Evolutionary conservation across 1,284 basidiomycete species (phyloP), one percentile per base, ranked within the genome.

Genomic region (Pseudozyma hubeiensis): DNA sequence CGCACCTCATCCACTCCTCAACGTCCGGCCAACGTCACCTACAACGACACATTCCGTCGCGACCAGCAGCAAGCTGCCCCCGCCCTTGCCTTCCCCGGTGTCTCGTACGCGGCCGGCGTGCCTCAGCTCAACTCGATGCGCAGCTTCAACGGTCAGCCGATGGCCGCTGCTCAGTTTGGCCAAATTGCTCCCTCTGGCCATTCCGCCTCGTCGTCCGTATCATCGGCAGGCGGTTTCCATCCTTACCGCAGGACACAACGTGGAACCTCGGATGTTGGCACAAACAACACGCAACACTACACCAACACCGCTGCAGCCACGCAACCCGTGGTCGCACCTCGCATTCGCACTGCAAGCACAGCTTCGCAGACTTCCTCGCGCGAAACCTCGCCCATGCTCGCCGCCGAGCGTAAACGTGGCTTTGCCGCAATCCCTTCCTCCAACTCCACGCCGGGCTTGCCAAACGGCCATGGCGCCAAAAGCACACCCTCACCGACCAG

Each of bases 1-100:
- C 69, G 79, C 46, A 77, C 79, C 31, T 74, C 80, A 4, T 81
- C 80, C 7, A 80, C 77, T 0, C 80, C 80, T 14, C 80, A 81
- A 55, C 60, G 77, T 33, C 75, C 75, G n/a, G 13, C 40, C 56
- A 67, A 53, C 73, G 57, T 76, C 41, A 68, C 68, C 5, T 79
- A 81, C 75, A 79, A 79, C 46, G 79, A 81, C 53, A 72, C 77
- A 8, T 71, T 81, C 33, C 63, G 72, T 5, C 66, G 65, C n/a
- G 65, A 74, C n/a, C 58, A 65, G 35, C 71, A 40, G 29, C 49
- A 50, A 30, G 51, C 19, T 19, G 40, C 19, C 4, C 46, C 55
- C 1, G 58, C 46, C 31, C 48, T 59, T 17, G 59, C 69, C 13
- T 75, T 70, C 44, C 76, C 78, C 5, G 64, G 61, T 33, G 63